phyloP scores from a whole-genome alignment of 768 basidiomycete genomes.

The Russula abietina region DNA sequence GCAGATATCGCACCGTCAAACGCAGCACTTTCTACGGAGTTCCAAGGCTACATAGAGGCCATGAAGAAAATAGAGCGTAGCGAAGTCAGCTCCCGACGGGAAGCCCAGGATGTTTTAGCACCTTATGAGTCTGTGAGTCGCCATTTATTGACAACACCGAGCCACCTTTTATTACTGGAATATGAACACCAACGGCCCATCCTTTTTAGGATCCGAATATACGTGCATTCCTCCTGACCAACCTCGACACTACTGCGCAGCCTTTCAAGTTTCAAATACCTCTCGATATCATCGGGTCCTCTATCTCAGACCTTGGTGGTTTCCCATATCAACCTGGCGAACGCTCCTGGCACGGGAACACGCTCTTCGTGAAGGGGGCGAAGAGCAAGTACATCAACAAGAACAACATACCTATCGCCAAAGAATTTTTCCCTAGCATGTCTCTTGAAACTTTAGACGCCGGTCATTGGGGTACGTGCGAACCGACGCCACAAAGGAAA shows the following conservation, averaged over 20 bases:
- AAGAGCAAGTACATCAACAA: conserved; percentile 78
- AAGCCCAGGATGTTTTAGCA: conserved; percentile 61
- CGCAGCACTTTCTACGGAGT: conserved; percentile 55
- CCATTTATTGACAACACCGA: neutral
- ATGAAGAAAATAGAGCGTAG: conserved; percentile 70
- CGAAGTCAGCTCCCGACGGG: conserved; percentile 52
- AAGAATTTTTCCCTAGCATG: conserved; percentile 70
- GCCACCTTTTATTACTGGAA: neutral
- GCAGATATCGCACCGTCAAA: conserved; percentile 78
- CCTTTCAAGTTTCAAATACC: conserved; percentile 69
- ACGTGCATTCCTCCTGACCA: conserved; percentile 83
- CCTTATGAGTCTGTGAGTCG: conserved; percentile 54
- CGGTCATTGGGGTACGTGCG: conserved; percentile 76
- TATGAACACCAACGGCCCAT: neutral
- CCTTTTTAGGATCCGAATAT: conserved; percentile 57
- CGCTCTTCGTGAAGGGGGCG: conserved; percentile 73
- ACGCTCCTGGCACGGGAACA: conserved; percentile 48
- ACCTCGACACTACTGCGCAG: conserved; percentile 44
- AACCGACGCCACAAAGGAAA: neutral
- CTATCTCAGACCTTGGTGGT: conserved; percentile 62
- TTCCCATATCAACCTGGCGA: conserved; percentile 69
- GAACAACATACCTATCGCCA: conserved; percentile 54
- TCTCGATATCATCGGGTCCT: conserved; percentile 52
- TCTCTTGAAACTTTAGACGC: conserved; percentile 59
- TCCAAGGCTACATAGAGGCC: conserved; percentile 55